Conservation (phyloP, 192 early-diverging fungal species). For the Geosiphon pyriformis region DNA sequence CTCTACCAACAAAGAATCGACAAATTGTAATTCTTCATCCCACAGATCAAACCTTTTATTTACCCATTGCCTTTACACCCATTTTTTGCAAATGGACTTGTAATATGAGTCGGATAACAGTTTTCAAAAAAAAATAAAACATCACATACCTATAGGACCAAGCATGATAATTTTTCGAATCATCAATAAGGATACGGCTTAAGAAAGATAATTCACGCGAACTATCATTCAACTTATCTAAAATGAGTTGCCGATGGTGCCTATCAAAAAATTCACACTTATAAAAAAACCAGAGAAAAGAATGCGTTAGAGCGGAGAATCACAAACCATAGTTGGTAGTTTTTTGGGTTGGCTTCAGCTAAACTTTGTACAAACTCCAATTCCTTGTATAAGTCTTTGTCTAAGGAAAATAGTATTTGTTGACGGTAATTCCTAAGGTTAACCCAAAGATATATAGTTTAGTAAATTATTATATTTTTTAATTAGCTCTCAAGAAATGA, state of each 20-base stretch:
- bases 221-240: slow-evolving; percentile 51
- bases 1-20: slow-evolving; percentile 62
- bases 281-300: neutral
- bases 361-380: slow-evolving; percentile 72
- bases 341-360: slow-evolving; percentile 76
- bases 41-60: slow-evolving; percentile 69
- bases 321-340: slow-evolving; percentile 87
- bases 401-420: slow-evolving; percentile 64
- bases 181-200: slow-evolving; percentile 59
- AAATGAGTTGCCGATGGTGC: slow-evolving; percentile 78
- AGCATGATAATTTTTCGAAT: slow-evolving; percentile 98
- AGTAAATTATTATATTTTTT: neutral
- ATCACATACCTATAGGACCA: slow-evolving; percentile 79
- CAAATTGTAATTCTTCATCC: slow-evolving; percentile 71
- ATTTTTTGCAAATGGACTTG: no score
- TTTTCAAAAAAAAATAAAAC: neutral
- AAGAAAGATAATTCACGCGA: slow-evolving; percentile 69
- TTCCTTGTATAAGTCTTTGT: slow-evolving; percentile 62
- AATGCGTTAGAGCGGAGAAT: neutral
- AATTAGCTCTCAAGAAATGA: neutral
- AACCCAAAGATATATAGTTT: neutral
- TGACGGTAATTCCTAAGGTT: slow-evolving; percentile 74
- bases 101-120: neutral
- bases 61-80: slow-evolving; percentile 94
- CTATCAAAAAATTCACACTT: slow-evolving; percentile 30